Conservation (phyloP, 805 yeast species). For the Candida namnaoensis region DNA sequence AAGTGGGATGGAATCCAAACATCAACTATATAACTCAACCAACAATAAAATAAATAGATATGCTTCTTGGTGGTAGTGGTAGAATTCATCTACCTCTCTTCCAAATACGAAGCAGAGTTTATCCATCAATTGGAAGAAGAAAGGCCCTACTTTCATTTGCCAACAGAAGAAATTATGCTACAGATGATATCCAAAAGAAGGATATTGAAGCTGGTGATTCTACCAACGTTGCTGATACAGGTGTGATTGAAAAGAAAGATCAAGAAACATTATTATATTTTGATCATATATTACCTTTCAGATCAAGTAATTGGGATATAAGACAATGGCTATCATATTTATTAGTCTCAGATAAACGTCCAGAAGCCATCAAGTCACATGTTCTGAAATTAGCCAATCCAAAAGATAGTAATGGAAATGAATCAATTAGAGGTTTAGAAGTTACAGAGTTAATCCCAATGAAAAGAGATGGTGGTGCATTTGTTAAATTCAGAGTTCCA, state of each 20-base stretch:
- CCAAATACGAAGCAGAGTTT: not conserved
- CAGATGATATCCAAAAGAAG: conserved; percentile 30
- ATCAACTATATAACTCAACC: too few species aligned
- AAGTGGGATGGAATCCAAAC: too few species aligned
- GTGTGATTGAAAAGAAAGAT: conserved; percentile 42
- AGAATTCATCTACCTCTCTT: not conserved
- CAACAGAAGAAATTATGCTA: conserved; percentile 8
- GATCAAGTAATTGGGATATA: conserved; percentile 36
- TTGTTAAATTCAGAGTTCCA: conserved; percentile 68
- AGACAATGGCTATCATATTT: conserved; percentile 33
- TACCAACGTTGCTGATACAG: conserved; percentile 45
- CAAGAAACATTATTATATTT: conserved; percentile 47
- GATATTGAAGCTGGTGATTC: conserved; percentile 48
- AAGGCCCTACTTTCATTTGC: not conserved
- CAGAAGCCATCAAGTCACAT: conserved; percentile 29
- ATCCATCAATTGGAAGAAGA: too few species aligned
- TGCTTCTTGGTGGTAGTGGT: too few species aligned
- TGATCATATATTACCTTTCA: conserved; percentile 42
- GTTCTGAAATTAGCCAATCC: conserved; percentile 32
- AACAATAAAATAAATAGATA: too few species aligned
- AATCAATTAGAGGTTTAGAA: conserved; percentile 31
- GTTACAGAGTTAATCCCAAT: conserved; percentile 61
- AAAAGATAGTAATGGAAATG: conserved; percentile 10
- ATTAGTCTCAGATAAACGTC: conserved; percentile 23
- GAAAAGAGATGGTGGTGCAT: conserved; percentile 87